phyloP scores from a whole-genome alignment of 441 rosid genomes.

The Mallotus repandus region DNA sequence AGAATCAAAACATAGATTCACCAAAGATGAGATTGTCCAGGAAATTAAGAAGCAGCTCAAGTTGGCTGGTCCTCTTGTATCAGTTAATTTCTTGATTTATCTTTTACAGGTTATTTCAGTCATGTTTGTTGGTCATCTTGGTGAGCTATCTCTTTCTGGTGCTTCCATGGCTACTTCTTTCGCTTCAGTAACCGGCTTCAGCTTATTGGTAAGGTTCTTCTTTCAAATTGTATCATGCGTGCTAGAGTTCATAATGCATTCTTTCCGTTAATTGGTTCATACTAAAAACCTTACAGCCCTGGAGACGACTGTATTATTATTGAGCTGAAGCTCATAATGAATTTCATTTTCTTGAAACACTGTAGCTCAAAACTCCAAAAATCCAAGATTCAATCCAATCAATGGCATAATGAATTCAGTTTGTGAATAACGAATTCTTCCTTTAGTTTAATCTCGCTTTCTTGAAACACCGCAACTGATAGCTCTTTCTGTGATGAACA shows the following conservation, averaged over 20 bases:
- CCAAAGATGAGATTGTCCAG: slow-evolving; percentile 24
- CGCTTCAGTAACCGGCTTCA: slow-evolving; percentile 36
- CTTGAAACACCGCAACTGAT: neutral
- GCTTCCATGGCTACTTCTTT: slow-evolving; percentile 43
- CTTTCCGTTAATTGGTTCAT: too few species aligned
- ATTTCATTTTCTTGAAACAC: too few species aligned
- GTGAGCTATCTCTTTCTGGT: slow-evolving; percentile 36
- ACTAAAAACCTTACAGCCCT: too few species aligned
- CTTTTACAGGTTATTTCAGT: slow-evolving; percentile 35
- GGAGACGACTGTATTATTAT: too few species aligned
- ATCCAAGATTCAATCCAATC: too few species aligned
- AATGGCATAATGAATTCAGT: too few species aligned
- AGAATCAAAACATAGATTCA: slow-evolving; percentile 11
- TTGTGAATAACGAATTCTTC: too few species aligned
- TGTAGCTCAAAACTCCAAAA: too few species aligned
- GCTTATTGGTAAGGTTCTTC: slow-evolving; percentile 27
- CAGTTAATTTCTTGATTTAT: slow-evolving; percentile 16
- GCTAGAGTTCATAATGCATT: too few species aligned
- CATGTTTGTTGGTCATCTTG: slow-evolving; percentile 40
- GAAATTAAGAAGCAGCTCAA: slow-evolving; percentile 35
- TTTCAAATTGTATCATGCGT: neutral
- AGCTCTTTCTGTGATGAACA: slow-evolving; percentile 9
- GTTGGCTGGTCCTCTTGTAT: slow-evolving; percentile 33
- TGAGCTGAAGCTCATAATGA: too few species aligned
- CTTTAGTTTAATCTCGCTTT: too few species aligned